Conservation (phyloP, 257 asterid genomes). For the Primulina eburnea region DNA sequence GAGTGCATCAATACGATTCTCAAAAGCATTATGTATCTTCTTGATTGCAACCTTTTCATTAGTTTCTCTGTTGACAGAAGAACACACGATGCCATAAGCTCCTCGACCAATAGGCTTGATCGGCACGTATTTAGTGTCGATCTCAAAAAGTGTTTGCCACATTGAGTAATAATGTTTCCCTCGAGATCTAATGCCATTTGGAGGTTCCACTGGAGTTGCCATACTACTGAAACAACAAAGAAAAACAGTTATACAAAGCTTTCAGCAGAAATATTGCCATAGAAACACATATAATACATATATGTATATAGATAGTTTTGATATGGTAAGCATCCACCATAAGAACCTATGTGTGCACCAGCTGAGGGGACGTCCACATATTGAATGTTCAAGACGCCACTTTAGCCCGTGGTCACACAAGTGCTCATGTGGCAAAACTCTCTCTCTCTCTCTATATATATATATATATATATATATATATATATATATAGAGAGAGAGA, state of each 20-base stretch:
- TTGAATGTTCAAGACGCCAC: too few relatives aligned
- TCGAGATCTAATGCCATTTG: constrained; percentile 39
- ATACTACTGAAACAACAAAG: constrained; percentile 26
- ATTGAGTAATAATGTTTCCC: constrained; percentile 64
- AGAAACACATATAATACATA: not conserved
- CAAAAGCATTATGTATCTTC: constrained; percentile 55
- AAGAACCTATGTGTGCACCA: too few relatives aligned
- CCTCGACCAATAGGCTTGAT: constrained; percentile 69
- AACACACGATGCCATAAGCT: constrained; percentile 62
- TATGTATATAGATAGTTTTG: too few relatives aligned
- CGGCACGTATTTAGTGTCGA: constrained; percentile 57
- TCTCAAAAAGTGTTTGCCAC: constrained; percentile 64
- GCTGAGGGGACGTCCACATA: too few relatives aligned
- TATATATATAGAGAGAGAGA: too few relatives aligned
- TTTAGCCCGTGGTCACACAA: too few relatives aligned
- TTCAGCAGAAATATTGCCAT: not conserved
- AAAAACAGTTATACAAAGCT: not conserved
- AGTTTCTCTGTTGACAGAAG: constrained; percentile 53
- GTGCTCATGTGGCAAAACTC: too few relatives aligned
- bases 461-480: too few relatives aligned
- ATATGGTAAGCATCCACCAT: too few relatives aligned
- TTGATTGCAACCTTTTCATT: constrained; percentile 63
- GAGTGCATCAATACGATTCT: constrained; percentile 50
- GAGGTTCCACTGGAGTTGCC: constrained; percentile 64
- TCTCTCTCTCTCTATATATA: too few relatives aligned